Conservation (phyloP, 1,284 basidiomycete genomes). For the Farysia itapuensis region DNA sequence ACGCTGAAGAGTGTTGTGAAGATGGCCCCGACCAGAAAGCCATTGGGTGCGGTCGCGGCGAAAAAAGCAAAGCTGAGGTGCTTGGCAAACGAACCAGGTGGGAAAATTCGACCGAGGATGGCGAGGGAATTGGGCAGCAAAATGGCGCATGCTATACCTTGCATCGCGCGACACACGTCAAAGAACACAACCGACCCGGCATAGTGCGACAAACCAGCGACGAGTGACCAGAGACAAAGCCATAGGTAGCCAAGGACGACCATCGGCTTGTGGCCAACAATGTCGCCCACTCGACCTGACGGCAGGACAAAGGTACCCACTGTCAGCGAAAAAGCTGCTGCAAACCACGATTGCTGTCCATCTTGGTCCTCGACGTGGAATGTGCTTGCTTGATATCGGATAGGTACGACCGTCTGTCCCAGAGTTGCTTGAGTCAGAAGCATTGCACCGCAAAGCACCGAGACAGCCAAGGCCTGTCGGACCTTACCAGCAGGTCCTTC, state of each 20-base stretch:
- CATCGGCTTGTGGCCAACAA: conserved; percentile 35
- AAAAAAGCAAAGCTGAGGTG: conserved; percentile 38
- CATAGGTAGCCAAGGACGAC: conserved; percentile 36
- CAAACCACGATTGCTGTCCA: conserved; percentile 35
- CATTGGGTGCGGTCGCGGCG: conserved; percentile 43
- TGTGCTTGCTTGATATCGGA: conserved; percentile 15
- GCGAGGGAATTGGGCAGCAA: conserved; percentile 44
- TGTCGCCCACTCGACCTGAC: conserved; percentile 41
- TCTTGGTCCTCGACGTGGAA: conserved; percentile 17
- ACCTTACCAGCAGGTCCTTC: conserved; percentile 8
- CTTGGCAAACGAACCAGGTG: conserved; percentile 23
- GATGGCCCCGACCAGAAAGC: conserved; percentile 40
- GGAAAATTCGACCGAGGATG: conserved; percentile 36
- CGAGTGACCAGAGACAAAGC: conserved; percentile 21
- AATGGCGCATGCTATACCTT: conserved; percentile 40
- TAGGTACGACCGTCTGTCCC: conserved; percentile 20
- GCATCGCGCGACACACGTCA: conserved; percentile 44
- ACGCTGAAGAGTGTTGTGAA: conserved; percentile 26
- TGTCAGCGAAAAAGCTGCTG: conserved; percentile 42
- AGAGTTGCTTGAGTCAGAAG: conserved; percentile 36
- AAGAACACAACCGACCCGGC: conserved; percentile 38
- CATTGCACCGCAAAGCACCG: conserved; percentile 22
- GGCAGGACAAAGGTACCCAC: conserved; percentile 48
- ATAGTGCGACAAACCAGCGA: conserved; percentile 37
- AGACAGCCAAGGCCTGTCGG: conserved; percentile 20